Evolutionary conservation across 2,329 filamentous ascomycete genomes (phyloP), one percentile per base, ranked within the genome.

Genomic region (Fusarium sp.): DNA sequence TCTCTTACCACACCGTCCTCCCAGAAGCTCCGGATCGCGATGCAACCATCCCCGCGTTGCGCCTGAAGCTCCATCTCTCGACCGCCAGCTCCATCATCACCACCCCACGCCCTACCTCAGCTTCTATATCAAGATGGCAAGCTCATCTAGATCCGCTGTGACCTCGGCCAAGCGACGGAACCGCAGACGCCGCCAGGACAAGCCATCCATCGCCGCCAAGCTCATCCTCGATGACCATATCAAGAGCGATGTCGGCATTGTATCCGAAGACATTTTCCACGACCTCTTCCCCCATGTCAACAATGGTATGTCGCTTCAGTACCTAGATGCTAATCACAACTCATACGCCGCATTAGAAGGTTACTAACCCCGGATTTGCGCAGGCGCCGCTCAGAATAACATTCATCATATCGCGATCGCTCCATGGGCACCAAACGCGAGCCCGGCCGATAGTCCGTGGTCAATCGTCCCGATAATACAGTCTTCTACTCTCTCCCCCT

Each of bases 221-320:
- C 87, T 98, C 60, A 89, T 97, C 40, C 90, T 98, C 66, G 95
- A 98, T 82, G 93, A 95, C 80, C 92, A 93, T 81, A 88, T 97
- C 78, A 94, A 93, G 83, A 94, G 94, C 62, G 94, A 98, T 80
- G 89, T 95, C 71, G 96, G 95, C 72, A 89, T 96, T 73, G 84
- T 98, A 62, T 98, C 96, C 14, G 92, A 94, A 78, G 94, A 98
- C 82, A 87, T 99, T 61, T 94, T 95, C 78, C 87, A 89, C 56
- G 93, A 97, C 79, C 88, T 98, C 61, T 95, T 97, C 84, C 91
- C 93, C 71, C 85, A 90, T 77, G 79, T 88, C 76, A 83, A 84
- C 75, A 78, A 86, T 79, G 82, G 89, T 91, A 81, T 82, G 89
- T 86, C 27, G 37, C 35, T 31, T 56, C 5, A 20, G 16, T 37